phyloP scores from a whole-genome alignment of 768 basidiomycete genomes.

The Tylopilus plumbeoviolaceoides region DNA sequence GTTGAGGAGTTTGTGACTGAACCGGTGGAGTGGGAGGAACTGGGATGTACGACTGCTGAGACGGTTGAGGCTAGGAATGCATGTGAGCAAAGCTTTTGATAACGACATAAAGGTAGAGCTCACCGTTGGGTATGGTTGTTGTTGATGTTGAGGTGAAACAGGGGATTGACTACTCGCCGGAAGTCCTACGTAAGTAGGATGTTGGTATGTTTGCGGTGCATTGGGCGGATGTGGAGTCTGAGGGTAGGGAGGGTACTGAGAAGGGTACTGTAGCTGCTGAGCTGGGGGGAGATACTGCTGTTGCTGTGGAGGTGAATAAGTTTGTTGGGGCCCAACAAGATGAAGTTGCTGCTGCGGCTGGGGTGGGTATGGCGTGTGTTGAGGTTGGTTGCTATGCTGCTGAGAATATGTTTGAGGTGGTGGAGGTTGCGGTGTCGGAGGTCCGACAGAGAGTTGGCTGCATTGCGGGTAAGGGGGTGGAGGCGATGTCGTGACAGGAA shows the following conservation, averaged over 20 bases:
- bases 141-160: slow-evolving; percentile 1
- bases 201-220: slow-evolving; percentile 16
- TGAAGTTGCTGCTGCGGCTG: slow-evolving; percentile 10
- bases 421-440: slow-evolving; percentile 10
- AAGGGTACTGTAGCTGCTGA: background rate
- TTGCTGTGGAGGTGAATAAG: slow-evolving; percentile 3
- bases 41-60: slow-evolving; percentile 12
- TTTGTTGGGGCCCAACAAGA: slow-evolving; percentile 10
- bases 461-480: slow-evolving; percentile 14
- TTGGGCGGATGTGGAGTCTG: slow-evolving; percentile 12
- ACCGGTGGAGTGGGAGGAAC: slow-evolving; percentile 17
- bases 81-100: background rate
- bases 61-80: background rate
- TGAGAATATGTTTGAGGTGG: slow-evolving; percentile 13
- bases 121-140: slow-evolving; percentile 7
- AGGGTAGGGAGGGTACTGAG: slow-evolving; percentile 15
- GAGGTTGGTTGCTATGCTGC: slow-evolving; percentile 7
- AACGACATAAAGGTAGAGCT: background rate
- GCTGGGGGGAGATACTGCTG: background rate
- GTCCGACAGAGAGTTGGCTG: slow-evolving; percentile 7
- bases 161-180: slow-evolving; percentile 8
- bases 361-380: slow-evolving; percentile 7
- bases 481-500: background rate
- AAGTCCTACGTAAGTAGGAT: slow-evolving; percentile 4
- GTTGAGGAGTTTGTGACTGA: slow-evolving; percentile 13